Evolutionary conservation across 2,329 filamentous ascomycete genomes (phyloP), one percentile per base, ranked within the genome.

Genomic region (Fusarium clavum): DNA sequence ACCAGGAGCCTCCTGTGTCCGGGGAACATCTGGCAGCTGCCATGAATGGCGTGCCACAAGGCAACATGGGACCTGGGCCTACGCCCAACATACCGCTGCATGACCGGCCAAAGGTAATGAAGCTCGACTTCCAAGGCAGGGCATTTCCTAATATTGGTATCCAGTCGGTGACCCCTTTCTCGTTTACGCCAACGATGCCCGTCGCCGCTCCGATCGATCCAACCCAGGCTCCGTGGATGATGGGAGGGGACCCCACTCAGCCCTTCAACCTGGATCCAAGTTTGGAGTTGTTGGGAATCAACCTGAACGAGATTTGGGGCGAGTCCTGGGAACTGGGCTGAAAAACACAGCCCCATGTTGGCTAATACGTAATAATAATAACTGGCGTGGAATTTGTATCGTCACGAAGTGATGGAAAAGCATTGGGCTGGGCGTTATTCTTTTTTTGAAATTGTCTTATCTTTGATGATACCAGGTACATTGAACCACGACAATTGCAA

Each of bases 221-320:
- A 25, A 68, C 71, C 24, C 69, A 79, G 43, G 77, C 76, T 57
- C 77, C 76, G 32, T 81, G 79, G 78, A 75, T 78, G 57, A 72
- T 80, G 44, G 73, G 73, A 47, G 73, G 71, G 32, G 77, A 79
- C 59, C 68, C 73, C 53, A 74, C 77, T 27, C 80, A 81, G 69
- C 79, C 77, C 1, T 83, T 85, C 48, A 86, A 86, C 67, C 82
- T 85, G 30, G 86, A 87, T 60, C 85, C 86, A 63, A 87, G 82
- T 70, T 81, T 87, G 52, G 86, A 87, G 72, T 77, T 85, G 45
- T 77, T 87, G 51, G 86, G 85, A 6, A 80, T 86, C 57, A 86
- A 87, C 67, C 75, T 88, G 53, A 86, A 87, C 64, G 85, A 87
- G 68, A 79, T 88, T 56, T 88, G 86, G 86, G 85, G 84, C 43